phyloP scores from a whole-genome alignment of 768 basidiomycete genomes.

The Cystobasidium tubakii region DNA sequence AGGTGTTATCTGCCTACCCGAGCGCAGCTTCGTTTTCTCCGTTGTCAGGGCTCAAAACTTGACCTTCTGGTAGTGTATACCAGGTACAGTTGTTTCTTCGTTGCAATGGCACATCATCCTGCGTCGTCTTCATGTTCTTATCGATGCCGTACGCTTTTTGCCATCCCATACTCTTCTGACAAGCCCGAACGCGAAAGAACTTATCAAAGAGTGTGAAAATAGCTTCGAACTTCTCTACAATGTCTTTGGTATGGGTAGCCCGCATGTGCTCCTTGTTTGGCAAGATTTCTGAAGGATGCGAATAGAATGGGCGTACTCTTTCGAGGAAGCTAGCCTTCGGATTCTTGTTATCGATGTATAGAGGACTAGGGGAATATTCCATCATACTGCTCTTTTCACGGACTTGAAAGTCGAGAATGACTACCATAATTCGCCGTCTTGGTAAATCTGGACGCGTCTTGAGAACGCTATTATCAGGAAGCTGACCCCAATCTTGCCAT shows the following conservation, averaged over 20 bases:
- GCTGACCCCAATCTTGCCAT: conserved; percentile 24
- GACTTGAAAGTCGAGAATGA: conserved; percentile 18
- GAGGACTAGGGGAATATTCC: conserved; percentile 12
- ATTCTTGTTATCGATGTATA: background rate
- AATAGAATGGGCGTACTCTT: conserved; percentile 2
- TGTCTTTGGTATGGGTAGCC: background rate
- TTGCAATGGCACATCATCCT: conserved; percentile 10
- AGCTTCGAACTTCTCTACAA: background rate
- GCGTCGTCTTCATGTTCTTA: background rate
- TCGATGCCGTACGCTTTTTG: conserved; percentile 19
- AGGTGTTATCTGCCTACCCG: background rate
- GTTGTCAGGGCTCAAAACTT: background rate
- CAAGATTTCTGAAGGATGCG: background rate
- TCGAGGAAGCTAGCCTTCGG: background rate
- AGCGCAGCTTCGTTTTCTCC: background rate
- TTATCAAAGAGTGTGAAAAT: conserved; percentile 21
- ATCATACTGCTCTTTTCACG: conserved; percentile 26
- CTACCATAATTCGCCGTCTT: conserved; percentile 23
- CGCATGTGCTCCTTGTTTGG: background rate
- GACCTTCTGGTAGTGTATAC: background rate
- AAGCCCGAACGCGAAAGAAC: background rate
- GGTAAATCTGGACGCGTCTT: background rate
- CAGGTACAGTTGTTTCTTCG: conserved; percentile 20
- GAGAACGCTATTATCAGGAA: background rate
- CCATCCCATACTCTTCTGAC: conserved; percentile 5